Percentiles rank a stretch among this genome's conserved stretches.
Conservation (phyloP, 805 yeast genomes). For the Nakazawaea wyomingensis region DNA sequence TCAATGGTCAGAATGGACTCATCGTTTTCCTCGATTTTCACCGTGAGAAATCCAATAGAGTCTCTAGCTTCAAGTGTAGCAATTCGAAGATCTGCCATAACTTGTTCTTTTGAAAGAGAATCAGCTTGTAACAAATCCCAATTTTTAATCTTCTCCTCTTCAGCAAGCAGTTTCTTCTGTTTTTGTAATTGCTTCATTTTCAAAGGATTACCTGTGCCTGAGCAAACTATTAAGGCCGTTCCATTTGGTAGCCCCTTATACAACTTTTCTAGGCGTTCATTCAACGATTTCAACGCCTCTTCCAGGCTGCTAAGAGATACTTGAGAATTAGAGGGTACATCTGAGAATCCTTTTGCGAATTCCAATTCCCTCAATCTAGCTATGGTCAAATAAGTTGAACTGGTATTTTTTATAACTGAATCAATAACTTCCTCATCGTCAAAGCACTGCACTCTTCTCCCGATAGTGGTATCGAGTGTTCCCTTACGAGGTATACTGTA, state of each 20-base stretch:
- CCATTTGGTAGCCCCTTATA: slow-evolving; percentile 50
- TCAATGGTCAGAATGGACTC: background rate
- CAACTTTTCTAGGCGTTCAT: slow-evolving; percentile 40
- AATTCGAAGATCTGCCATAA: slow-evolving; percentile 37
- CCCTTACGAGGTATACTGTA: slow-evolving; percentile 10
- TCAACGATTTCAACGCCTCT: slow-evolving; percentile 29
- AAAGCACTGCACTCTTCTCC: slow-evolving; percentile 36
- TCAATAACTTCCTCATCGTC: slow-evolving; percentile 59
- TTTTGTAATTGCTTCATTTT: slow-evolving; percentile 42
- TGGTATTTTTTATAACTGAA: slow-evolving; percentile 29
- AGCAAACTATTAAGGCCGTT: slow-evolving; percentile 54
- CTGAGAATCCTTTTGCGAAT: slow-evolving; percentile 27
- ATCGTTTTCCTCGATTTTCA: slow-evolving; percentile 25
- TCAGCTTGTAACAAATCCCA: slow-evolving; percentile 36
- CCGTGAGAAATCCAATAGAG: slow-evolving; percentile 52
- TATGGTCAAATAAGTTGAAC: slow-evolving; percentile 43
- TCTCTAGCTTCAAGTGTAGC: slow-evolving; percentile 51
- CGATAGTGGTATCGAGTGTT: slow-evolving; percentile 15
- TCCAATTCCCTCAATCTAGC: slow-evolving; percentile 59
- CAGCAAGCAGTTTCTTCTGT: slow-evolving; percentile 36
- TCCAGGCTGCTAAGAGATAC: slow-evolving; percentile 15
- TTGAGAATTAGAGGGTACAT: slow-evolving; percentile 3
- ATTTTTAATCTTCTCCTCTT: slow-evolving; percentile 36
- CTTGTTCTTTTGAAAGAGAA: slow-evolving; percentile 56
- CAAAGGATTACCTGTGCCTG: slow-evolving; percentile 59